phyloP scores from a whole-genome alignment of 805 yeast genomes.

The Kodamaea laetipori region DNA sequence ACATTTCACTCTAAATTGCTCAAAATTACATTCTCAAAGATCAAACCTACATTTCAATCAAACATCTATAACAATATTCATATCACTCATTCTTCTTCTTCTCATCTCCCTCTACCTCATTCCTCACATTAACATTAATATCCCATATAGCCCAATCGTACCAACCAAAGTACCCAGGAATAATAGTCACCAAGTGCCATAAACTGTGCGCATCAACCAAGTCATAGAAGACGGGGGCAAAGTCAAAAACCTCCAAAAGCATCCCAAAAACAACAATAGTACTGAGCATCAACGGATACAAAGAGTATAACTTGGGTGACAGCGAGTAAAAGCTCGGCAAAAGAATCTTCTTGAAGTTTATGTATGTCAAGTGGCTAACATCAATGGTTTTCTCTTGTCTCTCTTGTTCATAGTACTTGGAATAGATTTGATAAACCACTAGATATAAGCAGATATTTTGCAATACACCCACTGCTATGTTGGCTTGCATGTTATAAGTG shows the following conservation, averaged over 20 bases:
- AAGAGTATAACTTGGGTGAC: conserved; percentile 40
- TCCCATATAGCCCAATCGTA: conserved; percentile 51
- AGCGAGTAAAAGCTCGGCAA: conserved; percentile 33
- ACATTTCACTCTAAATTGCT: no score
- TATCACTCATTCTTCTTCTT: conserved; percentile 8
- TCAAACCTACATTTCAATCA: no score
- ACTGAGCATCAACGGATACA: conserved; percentile 41
- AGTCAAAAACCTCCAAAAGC: conserved; percentile 90
- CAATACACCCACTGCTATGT: conserved; percentile 71
- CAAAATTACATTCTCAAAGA: no score
- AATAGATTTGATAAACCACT: conserved; percentile 31
- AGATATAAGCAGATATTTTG: conserved; percentile 55
- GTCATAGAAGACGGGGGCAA: conserved; percentile 63
- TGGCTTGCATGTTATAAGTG: conserved; percentile 91
- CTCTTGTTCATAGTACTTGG: conserved; percentile 31
- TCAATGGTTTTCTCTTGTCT: conserved; percentile 16
- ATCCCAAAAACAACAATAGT: conserved; percentile 64
- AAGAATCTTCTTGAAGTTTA: conserved; percentile 23
- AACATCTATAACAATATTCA: no score
- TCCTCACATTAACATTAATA: conserved; percentile 33
- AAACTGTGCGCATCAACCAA: conserved; percentile 88
- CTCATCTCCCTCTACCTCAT: conserved; percentile 5
- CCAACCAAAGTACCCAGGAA: conserved; percentile 43
- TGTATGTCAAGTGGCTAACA: conserved; percentile 32
- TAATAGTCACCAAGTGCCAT: conserved; percentile 89